These are phyloP conservation scores for Telopea speciosissima DNA, from an alignment of 177 flowering plant species.

Conservation along the genomic window DNA sequence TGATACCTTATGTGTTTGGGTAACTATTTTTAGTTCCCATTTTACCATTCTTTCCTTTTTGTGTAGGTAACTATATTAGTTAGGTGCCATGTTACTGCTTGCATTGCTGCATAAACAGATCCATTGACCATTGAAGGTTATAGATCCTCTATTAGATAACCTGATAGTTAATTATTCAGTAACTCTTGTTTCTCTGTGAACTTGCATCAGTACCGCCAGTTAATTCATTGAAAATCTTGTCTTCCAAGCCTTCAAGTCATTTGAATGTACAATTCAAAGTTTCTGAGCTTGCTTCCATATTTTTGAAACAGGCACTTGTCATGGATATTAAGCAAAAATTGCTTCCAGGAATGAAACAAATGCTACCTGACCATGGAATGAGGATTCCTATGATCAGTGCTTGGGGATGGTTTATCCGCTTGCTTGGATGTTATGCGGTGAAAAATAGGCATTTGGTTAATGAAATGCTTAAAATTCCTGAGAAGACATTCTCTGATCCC, in stretches of 20 bases:
- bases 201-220: not conserved
- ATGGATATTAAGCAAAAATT: conserved; percentile 48
- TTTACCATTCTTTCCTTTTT: not conserved
- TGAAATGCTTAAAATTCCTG: conserved; percentile 65
- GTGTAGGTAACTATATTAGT: not conserved
- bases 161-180: not conserved
- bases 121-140: not conserved
- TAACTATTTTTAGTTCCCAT: not conserved
- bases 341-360: conserved; percentile 46
- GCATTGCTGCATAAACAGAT: not conserved
- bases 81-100: not conserved
- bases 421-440: conserved; percentile 49
- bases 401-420: conserved; percentile 77
- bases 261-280: not conserved
- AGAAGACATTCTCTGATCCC: conserved; percentile 55
- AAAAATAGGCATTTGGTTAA: conserved; percentile 51
- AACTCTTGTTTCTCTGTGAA: not conserved
- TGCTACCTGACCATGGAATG: conserved; percentile 38
- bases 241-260: not conserved
- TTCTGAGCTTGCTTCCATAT: not conserved
- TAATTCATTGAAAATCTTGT: not conserved
- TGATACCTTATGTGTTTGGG: not conserved
- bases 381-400: conserved; percentile 55
- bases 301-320: conserved; percentile 36
- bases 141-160: not conserved